A percentile compares a stretch with the other conserved stretches of the same genome.
These are phyloP conservation scores for Cercospora sp. DNA, from an alignment of 2,329 filamentous ascomycete genomes.

Conservation along the genomic window DNA sequence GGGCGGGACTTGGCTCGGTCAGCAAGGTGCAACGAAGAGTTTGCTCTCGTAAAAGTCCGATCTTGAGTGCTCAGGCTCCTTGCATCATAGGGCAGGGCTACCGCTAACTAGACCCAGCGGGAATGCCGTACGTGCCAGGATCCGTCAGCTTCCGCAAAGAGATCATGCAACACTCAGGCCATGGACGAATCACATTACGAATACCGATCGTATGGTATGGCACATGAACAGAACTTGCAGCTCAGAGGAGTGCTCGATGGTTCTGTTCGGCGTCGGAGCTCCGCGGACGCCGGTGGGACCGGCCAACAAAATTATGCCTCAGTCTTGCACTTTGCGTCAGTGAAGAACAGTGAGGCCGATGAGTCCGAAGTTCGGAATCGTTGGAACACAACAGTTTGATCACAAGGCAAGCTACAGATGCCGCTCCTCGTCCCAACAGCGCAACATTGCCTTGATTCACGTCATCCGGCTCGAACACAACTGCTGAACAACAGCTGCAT, in stretches of 20 bases:
- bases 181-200: not conserved
- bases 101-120: slow-evolving; percentile 3
- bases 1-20: not conserved
- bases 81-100: not conserved
- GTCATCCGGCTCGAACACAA: not conserved
- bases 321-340: slow-evolving; percentile 5
- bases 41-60: not conserved
- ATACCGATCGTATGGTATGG: slow-evolving; percentile 7
- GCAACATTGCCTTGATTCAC: not conserved
- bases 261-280: slow-evolving; percentile 1
- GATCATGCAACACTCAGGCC: slow-evolving; percentile 5
- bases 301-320: not conserved
- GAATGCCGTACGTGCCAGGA: not conserved
- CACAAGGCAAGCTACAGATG: not conserved
- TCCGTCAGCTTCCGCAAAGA: slow-evolving; percentile 16
- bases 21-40: not conserved
- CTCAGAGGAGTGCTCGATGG: not conserved
- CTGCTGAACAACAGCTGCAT: not conserved
- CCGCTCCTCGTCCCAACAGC: not conserved
- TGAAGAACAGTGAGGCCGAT: not conserved
- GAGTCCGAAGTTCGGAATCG: not conserved
- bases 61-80: slow-evolving; percentile 1
- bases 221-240: slow-evolving; percentile 12
- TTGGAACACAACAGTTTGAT: not conserved
- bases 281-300: not conserved